phyloP scores from a whole-genome alignment of 2,329 filamentous ascomycete genomes.

The Penicillium sp. region DNA sequence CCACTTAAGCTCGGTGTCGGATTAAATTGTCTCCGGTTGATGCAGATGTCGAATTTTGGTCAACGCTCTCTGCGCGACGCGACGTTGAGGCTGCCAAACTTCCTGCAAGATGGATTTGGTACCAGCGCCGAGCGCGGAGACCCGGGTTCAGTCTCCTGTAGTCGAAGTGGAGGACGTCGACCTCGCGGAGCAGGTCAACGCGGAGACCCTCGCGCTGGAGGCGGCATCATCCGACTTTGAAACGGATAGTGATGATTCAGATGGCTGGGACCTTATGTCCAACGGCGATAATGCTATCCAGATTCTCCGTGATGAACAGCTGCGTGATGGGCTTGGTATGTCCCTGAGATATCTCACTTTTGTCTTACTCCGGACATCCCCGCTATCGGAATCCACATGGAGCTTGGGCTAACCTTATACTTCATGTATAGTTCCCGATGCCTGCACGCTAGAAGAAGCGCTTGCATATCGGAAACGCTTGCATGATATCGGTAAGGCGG shows the following conservation, averaged over 20 bases:
- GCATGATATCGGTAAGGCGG: constrained; percentile 67
- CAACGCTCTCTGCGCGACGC: constrained; percentile 21
- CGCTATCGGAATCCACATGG: constrained; percentile 16
- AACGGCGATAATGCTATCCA: constrained; percentile 60
- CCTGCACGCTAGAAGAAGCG: constrained; percentile 65
- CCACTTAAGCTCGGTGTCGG: constrained; percentile 26
- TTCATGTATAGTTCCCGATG: constrained; percentile 41
- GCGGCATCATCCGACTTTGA: constrained; percentile 34
- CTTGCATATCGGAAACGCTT: constrained; percentile 63
- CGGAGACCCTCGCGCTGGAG: constrained; percentile 27
- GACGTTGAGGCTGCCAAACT: constrained; percentile 31
- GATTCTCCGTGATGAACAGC: constrained; percentile 51
- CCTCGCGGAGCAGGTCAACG: constrained; percentile 22
- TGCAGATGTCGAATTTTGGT: constrained; percentile 27
- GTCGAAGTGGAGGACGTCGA: constrained; percentile 36
- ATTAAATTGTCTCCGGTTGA: constrained; percentile 28
- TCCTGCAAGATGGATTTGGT: constrained; percentile 37
- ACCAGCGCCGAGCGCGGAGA: constrained; percentile 33
- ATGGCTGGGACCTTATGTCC: constrained; percentile 59
- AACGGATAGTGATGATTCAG: constrained; percentile 35
- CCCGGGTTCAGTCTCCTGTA: constrained; percentile 33
- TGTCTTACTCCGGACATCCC: constrained; percentile 20
- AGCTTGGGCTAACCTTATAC: constrained; percentile 12
- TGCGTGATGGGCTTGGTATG: constrained; percentile 44
- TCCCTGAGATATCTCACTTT: constrained; percentile 25